Conservation (phyloP, 371 early-diverging fungal species). For the Basidiobolus meristosporus region DNA sequence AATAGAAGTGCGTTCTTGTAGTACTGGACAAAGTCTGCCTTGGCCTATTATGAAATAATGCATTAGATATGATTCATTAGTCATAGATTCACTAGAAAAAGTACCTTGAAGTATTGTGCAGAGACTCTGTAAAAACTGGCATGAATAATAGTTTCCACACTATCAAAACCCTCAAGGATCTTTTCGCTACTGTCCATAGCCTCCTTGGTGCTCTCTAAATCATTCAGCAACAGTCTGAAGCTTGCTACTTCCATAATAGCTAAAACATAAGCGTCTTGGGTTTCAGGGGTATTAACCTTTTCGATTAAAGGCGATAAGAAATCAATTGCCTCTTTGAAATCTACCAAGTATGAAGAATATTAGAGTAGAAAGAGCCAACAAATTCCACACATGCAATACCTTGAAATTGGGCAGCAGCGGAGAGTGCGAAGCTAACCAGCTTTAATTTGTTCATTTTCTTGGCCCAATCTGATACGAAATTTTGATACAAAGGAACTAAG, state of each 20-base stretch:
- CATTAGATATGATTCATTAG: not conserved
- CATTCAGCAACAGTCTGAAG: conserved; percentile 46
- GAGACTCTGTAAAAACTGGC: conserved; percentile 87
- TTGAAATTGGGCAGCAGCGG: conserved; percentile 52
- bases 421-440: conserved; percentile 59
- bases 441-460: conserved; percentile 83
- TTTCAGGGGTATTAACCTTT: conserved; percentile 43
- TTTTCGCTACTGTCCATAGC: conserved; percentile 72
- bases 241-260: conserved; percentile 79
- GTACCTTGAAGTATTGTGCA: conserved; percentile 86
- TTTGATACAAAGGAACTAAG: conserved; percentile 62
- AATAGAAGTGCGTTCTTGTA: conserved; percentile 88
- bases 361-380: not conserved
- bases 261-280: conserved; percentile 67
- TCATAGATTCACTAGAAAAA: too few species aligned
- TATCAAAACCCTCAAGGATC: conserved; percentile 57
- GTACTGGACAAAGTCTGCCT: conserved; percentile 78
- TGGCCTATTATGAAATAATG: conserved; percentile 23
- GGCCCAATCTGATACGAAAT: conserved; percentile 85
- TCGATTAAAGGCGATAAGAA: conserved; percentile 41
- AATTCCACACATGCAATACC: conserved; percentile 23
- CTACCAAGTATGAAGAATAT: conserved; percentile 11
- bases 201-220: conserved; percentile 60
- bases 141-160: conserved; percentile 75
- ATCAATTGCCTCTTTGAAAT: conserved; percentile 31